phyloP scores from a whole-genome alignment of 1,284 basidiomycete species.

The Jaminaea rosea region DNA sequence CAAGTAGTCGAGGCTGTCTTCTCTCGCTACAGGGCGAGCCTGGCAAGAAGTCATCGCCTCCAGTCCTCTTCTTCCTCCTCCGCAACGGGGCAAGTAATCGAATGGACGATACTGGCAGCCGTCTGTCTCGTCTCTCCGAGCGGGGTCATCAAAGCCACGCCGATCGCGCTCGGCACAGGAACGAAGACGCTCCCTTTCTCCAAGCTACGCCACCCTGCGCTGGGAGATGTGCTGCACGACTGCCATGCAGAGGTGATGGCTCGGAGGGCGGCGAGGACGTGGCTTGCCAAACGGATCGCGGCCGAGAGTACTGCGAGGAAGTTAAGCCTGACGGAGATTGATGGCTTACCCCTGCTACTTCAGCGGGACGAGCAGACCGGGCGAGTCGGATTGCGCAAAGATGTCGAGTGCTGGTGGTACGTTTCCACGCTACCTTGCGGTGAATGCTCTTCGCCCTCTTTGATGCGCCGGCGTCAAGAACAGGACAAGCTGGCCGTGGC shows the following conservation, averaged over 20 bases:
- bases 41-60: too few species aligned
- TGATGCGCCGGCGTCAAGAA: not conserved
- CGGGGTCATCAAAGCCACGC: conserved; percentile 45
- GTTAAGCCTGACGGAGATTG: conserved; percentile 3
- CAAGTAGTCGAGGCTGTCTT: too few species aligned
- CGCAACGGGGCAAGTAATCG: conserved; percentile 4
- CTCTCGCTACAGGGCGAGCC: too few species aligned
- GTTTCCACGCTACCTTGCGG: conserved; percentile 86
- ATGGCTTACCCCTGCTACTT: conserved; percentile 47
- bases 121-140: conserved; percentile 2
- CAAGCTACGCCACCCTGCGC: conserved; percentile 57
- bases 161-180: conserved; percentile 70
- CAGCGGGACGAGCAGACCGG: conserved; percentile 39
- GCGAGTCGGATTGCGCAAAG: conserved; percentile 54
- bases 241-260: conserved; percentile 83
- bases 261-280: conserved; percentile 66
- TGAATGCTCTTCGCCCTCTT: conserved; percentile 49
- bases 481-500: not conserved
- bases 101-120: conserved; percentile 32
- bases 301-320: conserved; percentile 34
- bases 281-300: conserved; percentile 64
- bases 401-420: conserved; percentile 62
- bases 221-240: conserved; percentile 80
- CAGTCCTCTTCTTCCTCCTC: too few species aligned
- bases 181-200: conserved; percentile 70